Evolutionary conservation across 305 asterid species (phyloP).

Genomic region (Andrographis paniculata): DNA sequence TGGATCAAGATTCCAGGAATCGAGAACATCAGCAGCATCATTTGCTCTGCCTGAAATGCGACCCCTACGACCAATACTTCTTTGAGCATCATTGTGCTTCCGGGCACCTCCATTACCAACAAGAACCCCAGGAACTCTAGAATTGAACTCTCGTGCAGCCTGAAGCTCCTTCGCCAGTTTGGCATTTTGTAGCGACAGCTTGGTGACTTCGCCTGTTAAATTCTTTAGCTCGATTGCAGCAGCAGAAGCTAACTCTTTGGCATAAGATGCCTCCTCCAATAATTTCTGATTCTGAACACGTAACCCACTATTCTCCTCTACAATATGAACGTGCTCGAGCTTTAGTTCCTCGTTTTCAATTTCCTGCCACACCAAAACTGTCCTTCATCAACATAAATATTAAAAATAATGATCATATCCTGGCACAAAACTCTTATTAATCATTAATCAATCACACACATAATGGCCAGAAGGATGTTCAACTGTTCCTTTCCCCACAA

Average conservation of each 20-base stretch:
- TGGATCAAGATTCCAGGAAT: constrained; percentile 65
- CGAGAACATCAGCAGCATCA: constrained; percentile 63
- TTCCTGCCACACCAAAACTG: constrained; percentile 46
- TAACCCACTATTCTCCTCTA: constrained; percentile 83
- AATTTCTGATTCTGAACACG: constrained; percentile 79
- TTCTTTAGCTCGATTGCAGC: constrained; percentile 94
- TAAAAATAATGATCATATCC: neutral
- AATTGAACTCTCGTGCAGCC: constrained; percentile 57
- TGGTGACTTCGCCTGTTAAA: constrained; percentile 93
- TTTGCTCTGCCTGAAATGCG: constrained; percentile 48
- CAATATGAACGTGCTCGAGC: constrained; percentile 59
- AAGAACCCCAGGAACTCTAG: constrained; percentile 43
- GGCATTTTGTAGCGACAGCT: constrained; percentile 70
- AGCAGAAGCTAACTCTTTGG: constrained; percentile 97
- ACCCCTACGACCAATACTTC: constrained; percentile 47
- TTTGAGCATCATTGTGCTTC: constrained; percentile 42
- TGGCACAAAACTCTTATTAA: no score
- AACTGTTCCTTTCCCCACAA: constrained; percentile 2
- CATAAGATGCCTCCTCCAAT: constrained; percentile 92
- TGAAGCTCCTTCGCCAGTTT: constrained; percentile 74
- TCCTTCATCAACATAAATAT: constrained; percentile 12
- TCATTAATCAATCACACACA: neutral
- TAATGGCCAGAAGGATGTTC: neutral
- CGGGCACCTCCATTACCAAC: constrained; percentile 43
- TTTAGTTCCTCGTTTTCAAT: constrained; percentile 72